These are phyloP conservation scores for Pleodorina starrii DNA, from an alignment of 139 green algal species.

Conservation along the genomic window DNA sequence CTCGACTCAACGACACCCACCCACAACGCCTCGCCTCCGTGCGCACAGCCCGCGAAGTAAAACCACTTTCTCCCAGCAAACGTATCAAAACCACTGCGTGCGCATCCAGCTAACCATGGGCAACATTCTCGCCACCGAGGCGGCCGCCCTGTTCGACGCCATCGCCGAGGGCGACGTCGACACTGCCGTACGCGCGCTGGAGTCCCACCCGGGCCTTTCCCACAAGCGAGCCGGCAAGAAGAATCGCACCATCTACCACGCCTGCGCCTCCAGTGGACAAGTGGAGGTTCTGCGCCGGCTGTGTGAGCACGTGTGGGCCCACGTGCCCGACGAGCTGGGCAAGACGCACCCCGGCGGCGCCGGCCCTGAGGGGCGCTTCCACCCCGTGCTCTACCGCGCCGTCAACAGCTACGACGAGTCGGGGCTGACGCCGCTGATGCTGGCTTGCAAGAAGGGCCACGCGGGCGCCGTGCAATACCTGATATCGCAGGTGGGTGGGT, in stretches of 20 bases:
- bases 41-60: no score
- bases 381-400: background rate
- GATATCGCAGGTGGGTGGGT: slow-evolving; percentile 20
- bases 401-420: slow-evolving; percentile 1
- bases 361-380: background rate
- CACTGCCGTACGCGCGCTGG: background rate
- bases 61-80: no score
- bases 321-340: background rate
- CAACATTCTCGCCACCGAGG: background rate
- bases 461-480: background rate
- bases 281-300: background rate
- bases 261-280: background rate
- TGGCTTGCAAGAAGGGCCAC: slow-evolving; percentile 33
- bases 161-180: background rate
- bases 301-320: background rate
- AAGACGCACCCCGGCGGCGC: background rate
- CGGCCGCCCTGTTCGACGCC: background rate
- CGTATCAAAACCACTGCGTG: no score
- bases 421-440: slow-evolving; percentile 14
- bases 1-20: no score
- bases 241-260: slow-evolving; percentile 13
- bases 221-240: background rate
- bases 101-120: no score
- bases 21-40: no score
- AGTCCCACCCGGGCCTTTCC: background rate